Conservation (phyloP, 257 asterid species). For the Echites panduratus region DNA sequence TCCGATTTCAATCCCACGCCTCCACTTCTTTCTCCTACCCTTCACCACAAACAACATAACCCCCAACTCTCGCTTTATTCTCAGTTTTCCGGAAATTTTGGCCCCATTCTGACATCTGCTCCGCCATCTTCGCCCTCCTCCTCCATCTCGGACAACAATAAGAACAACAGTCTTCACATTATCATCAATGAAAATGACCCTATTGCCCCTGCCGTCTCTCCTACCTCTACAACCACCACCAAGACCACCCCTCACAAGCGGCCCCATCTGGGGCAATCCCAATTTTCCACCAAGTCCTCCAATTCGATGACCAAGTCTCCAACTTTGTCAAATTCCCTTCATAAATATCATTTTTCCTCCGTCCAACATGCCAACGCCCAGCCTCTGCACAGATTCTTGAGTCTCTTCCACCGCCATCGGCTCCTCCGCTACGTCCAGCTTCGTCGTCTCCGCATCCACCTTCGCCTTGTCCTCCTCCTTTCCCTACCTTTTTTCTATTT, state of each 20-base stretch:
- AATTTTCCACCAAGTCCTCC: conserved; percentile 30
- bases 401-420: conserved; percentile 60
- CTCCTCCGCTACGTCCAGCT: conserved; percentile 39
- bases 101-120: conserved; percentile 17
- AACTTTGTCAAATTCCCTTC: conserved; percentile 50
- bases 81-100: conserved; percentile 13
- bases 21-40: conserved; percentile 49
- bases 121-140: conserved; percentile 31
- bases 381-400: conserved; percentile 35
- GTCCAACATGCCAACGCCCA: conserved; percentile 36
- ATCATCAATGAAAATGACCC: conserved; percentile 56
- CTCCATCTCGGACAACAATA: conserved; percentile 2
- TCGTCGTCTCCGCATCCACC: conserved; percentile 68
- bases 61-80: conserved; percentile 30
- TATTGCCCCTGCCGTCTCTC: conserved; percentile 24
- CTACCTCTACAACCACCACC: conserved; percentile 20
- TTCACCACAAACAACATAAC: conserved; percentile 44
- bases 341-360: conserved; percentile 39
- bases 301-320: conserved; percentile 51
- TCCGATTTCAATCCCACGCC: conserved; percentile 95
- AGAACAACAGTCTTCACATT: conserved; percentile 35
- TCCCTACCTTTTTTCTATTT: conserved; percentile 79
- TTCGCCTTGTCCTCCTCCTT: conserved; percentile 60
- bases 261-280: conserved; percentile 52
- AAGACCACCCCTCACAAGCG: conserved; percentile 69